phyloP scores from a whole-genome alignment of 208 protist species.

The Acanthamoeba lugdunensis region DNA sequence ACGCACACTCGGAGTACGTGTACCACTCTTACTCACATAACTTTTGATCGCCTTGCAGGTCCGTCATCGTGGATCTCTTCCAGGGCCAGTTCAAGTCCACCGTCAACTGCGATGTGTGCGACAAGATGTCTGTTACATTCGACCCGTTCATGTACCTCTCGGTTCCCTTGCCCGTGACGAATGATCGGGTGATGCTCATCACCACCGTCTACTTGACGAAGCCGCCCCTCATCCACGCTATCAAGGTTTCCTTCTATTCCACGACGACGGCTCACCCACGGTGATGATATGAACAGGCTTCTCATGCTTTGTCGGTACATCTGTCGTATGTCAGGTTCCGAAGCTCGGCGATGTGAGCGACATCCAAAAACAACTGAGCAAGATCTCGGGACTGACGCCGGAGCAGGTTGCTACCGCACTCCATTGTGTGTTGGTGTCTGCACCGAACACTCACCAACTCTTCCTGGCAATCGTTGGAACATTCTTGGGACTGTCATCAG shows the following conservation, averaged over 20 bases:
- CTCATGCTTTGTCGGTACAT: neutral
- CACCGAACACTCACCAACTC: too few relatives aligned
- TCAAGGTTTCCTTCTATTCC: neutral
- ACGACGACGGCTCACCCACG: too few relatives aligned
- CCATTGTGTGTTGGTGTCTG: too few relatives aligned
- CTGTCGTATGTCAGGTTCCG: neutral
- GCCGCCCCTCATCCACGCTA: neutral
- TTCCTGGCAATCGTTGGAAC: too few relatives aligned
- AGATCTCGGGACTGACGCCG: neutral
- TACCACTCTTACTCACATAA: neutral
- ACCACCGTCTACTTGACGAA: neutral
- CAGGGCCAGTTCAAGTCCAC: slow-evolving; percentile 81
- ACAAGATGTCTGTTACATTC: slow-evolving; percentile 80
- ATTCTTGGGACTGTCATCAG: too few relatives aligned
- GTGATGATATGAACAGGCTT: neutral
- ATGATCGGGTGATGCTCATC: slow-evolving; percentile 24
- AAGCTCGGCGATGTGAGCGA: slow-evolving; percentile 25
- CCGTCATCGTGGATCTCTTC: slow-evolving; percentile 89
- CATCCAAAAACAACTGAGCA: neutral
- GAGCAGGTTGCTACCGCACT: neutral
- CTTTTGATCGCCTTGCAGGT: slow-evolving; percentile 58
- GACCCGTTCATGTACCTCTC: slow-evolving; percentile 83
- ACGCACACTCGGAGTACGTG: neutral
- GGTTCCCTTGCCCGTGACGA: neutral
- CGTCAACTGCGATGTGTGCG: slow-evolving; percentile 79